These are phyloP conservation scores for Fusarium annulatum DNA, from an alignment of 2,329 filamentous ascomycete species.

Conservation along the genomic window DNA sequence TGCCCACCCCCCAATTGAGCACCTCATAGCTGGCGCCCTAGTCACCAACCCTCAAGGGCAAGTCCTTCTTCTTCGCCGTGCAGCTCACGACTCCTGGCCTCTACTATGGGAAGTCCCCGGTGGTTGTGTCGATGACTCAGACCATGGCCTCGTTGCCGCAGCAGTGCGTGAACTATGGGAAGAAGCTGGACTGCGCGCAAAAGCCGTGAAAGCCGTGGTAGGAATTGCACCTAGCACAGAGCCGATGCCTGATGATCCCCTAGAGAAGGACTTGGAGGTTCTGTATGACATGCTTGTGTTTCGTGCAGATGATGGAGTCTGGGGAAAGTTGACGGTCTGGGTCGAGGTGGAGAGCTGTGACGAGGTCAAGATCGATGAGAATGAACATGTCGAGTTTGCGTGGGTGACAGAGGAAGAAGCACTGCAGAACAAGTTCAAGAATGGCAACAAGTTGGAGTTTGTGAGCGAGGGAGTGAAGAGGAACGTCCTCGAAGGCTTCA, in stretches of 20 bases:
- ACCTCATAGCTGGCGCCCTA: constrained; percentile 42
- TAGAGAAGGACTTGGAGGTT: constrained; percentile 38
- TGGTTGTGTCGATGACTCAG: constrained; percentile 38
- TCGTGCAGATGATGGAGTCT: constrained; percentile 37
- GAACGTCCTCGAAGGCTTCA: constrained; percentile 50
- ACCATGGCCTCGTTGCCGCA: constrained; percentile 37
- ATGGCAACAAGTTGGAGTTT: constrained; percentile 47
- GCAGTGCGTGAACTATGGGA: constrained; percentile 60
- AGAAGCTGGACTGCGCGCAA: constrained; percentile 54
- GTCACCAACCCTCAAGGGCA: constrained; percentile 35
- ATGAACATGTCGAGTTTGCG: constrained; percentile 53
- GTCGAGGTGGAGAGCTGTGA: constrained; percentile 44
- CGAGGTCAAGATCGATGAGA: constrained; percentile 47
- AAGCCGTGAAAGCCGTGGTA: constrained; percentile 40
- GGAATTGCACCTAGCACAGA: not conserved
- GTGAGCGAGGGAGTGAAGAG: constrained; percentile 48
- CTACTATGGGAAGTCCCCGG: constrained; percentile 44
- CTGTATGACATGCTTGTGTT: constrained; percentile 41
- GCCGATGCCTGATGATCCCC: constrained; percentile 7
- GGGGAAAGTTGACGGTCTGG: constrained; percentile 47
- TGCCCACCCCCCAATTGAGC: constrained; percentile 34
- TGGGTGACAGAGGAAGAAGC: constrained; percentile 55
- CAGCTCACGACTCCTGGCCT: constrained; percentile 45
- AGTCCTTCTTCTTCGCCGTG: constrained; percentile 42
- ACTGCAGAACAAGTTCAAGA: constrained; percentile 36